These are phyloP conservation scores for Zymoseptoria tritici DNA, from an alignment of 2,329 filamentous ascomycete genomes.

Conservation along the genomic window DNA sequence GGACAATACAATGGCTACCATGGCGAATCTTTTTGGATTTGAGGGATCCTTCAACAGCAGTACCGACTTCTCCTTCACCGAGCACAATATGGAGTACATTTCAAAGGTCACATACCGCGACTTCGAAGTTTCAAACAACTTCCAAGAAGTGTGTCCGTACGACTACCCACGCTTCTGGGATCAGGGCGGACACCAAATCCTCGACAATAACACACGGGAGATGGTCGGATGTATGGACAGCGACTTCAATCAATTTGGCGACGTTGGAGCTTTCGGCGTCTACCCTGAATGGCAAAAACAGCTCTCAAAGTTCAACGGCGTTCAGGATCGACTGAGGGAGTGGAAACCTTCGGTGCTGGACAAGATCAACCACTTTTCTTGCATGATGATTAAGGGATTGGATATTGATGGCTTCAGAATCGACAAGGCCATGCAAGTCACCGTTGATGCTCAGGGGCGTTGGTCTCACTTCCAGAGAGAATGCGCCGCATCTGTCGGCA, in stretches of 20 bases:
- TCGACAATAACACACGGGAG: conserved; percentile 38
- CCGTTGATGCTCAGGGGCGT: conserved; percentile 53
- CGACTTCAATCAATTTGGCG: conserved; percentile 58
- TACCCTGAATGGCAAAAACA: conserved; percentile 58
- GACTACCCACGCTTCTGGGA: conserved; percentile 56
- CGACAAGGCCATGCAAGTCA: conserved; percentile 59
- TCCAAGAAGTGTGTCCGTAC: conserved; percentile 44
- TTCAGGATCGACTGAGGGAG: conserved; percentile 59
- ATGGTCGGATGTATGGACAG: conserved; percentile 54
- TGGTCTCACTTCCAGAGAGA: conserved; percentile 51
- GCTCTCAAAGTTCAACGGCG: conserved; percentile 58
- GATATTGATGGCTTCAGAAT: conserved; percentile 61
- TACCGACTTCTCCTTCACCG: conserved; percentile 47
- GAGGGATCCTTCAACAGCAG: conserved; percentile 53
- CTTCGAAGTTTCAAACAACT: conserved; percentile 48
- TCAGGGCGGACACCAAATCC: conserved; percentile 48
- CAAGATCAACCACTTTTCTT: conserved; percentile 55
- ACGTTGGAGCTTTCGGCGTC: conserved; percentile 56
- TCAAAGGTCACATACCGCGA: conserved; percentile 49
- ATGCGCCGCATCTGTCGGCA: conserved; percentile 51
- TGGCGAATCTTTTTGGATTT: conserved; percentile 58
- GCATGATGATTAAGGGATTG: conserved; percentile 54
- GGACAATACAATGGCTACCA: conserved; percentile 59
- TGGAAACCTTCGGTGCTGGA: conserved; percentile 53
- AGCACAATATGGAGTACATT: conserved; percentile 55